Percentiles rank a stretch among this genome's conserved stretches.
Evolutionary conservation across 306 rosid genomes (phyloP).

Genomic region (Fagus crenata): DNA sequence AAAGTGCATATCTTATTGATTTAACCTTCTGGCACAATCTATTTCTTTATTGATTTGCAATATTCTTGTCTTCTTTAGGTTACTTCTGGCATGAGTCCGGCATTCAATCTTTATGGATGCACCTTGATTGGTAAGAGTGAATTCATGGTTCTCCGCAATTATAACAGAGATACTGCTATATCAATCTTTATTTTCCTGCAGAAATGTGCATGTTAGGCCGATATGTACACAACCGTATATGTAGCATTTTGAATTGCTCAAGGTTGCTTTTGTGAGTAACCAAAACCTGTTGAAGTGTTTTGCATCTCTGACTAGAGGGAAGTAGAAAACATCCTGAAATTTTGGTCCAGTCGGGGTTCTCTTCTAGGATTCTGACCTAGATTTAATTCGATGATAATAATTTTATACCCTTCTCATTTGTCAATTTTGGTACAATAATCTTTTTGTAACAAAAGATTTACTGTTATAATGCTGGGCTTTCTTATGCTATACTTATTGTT

Average conservation of each 20-base stretch:
- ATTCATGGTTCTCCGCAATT: slow-evolving; percentile 20
- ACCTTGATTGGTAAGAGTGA: slow-evolving; percentile 65
- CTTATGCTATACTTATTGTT: slow-evolving; percentile 9
- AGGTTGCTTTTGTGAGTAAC: background rate
- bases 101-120: slow-evolving; percentile 81
- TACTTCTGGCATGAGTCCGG: slow-evolving; percentile 91
- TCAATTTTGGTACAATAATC: background rate
- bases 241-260: slow-evolving; percentile 6
- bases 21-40: background rate
- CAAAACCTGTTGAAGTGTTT: background rate
- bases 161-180: slow-evolving; percentile 6
- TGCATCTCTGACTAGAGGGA: background rate
- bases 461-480: slow-evolving; percentile 4
- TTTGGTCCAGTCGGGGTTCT: background rate
- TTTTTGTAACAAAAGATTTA: background rate
- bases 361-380: background rate
- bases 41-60: slow-evolving; percentile 4
- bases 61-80: slow-evolving; percentile 49
- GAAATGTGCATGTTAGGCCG: slow-evolving; percentile 6
- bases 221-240: background rate
- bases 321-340: background rate
- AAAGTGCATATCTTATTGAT: background rate
- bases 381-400: background rate
- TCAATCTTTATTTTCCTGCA: background rate
- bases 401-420: background rate